A percentile compares a stretch with the other conserved stretches of the same genome.
Evolutionary conservation across 306 rosid genomes (phyloP).

Genomic region (Cucumis sativus): Cucumber_9930_V3 NC_026661.2:3708001-3708500

Average conservation of each 20-base stretch:
- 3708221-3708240: slow-evolving; percentile 68
- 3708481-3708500: too few relatives aligned
- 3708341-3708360: background rate
- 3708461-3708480: background rate
- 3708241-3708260: slow-evolving; percentile 63
- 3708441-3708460: background rate
- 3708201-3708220: slow-evolving; percentile 88
- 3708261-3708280: background rate
- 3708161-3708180: slow-evolving; percentile 53
- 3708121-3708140: slow-evolving; percentile 88
- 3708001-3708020: too few relatives aligned
- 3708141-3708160: slow-evolving; percentile 48
- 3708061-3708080: background rate
- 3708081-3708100: background rate
- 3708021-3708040: background rate
- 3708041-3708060: background rate
- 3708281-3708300: background rate
- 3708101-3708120: slow-evolving; percentile 52
- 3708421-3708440: background rate
- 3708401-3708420: background rate
- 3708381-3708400: background rate
- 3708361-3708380: background rate
- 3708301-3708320: background rate
- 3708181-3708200: slow-evolving; percentile 84
- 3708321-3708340: background rate